Base-by-base conservation (phyloP, 176 grass and related monocot species). In the Lolium multiflorum region DNA sequence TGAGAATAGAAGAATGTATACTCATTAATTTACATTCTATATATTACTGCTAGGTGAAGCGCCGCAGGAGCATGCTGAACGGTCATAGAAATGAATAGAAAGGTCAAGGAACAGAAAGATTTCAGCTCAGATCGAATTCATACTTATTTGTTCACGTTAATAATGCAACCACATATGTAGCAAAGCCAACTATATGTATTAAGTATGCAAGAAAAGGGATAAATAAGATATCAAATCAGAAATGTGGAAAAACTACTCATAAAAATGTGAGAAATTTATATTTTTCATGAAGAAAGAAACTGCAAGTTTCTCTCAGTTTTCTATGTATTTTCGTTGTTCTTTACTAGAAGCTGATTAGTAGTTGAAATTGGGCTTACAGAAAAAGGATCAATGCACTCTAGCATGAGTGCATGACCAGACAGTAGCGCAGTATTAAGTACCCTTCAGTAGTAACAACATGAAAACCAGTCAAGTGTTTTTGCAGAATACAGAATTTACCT, bases 401-500 rank as follows among this genome's bases (percentile, higher is more conserved):
- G 83, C 67, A 69, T 26, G 46, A 26, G 18, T 5, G 83, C 67
- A 69, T 26, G 46, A 26, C 25, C 6, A 69, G 15, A 66, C 14
- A 46, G 55, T 56, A 86, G 38, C 79, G 38, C 79, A 86, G 64
- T 68, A 77, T 28, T n/a, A 86, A 79, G 63, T 67, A 61, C 51
- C n/a, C 62, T 26, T 50, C 11, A 4, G n/a, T 9, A 38, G 31
- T 50, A 91, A 76, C 12, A 77, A 37, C 51, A 81, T 77, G 17
- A 79, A 80, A 86, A 71, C 15, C 3, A 12, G 72, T 14, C 2
- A 51, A 76, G 7, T 74, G 56, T 69, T 50, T 13, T 49, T 67
- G 78, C 65, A 87, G 38, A 37, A n/a, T 48, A 31, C 55, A 65
- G n/a, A 84, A 74, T 80, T 43, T 90, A 99, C 97, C 97, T 96